Percentiles rank a stretch among this genome's conserved stretches.
phyloP scores from a whole-genome alignment of 1,139 yeast species.

The Sporopachydermia cereana region DNA sequence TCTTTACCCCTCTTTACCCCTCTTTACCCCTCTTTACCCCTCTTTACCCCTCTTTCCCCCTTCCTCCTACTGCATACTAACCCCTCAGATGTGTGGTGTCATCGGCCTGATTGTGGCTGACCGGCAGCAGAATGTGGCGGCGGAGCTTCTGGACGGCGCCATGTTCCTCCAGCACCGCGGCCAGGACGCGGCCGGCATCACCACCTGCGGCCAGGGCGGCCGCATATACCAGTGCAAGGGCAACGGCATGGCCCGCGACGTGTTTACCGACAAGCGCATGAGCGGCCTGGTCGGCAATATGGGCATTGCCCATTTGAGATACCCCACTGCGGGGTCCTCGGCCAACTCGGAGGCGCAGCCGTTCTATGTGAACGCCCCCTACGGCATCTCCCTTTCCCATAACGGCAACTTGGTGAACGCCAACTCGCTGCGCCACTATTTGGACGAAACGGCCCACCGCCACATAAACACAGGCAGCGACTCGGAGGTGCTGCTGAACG shows the following conservation, averaged over 20 bases:
- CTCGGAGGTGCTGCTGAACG: slow-evolving; percentile 77
- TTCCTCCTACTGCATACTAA: too few species aligned
- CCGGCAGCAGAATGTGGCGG: slow-evolving; percentile 61
- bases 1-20: too few species aligned
- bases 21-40: too few species aligned
- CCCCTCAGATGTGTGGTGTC: slow-evolving; percentile 74
- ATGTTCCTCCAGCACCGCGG: slow-evolving; percentile 95
- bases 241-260: slow-evolving; percentile 97
- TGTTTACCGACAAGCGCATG: slow-evolving; percentile 77
- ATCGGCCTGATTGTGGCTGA: slow-evolving; percentile 80
- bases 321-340: slow-evolving; percentile 97
- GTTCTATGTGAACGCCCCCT: slow-evolving; percentile 93
- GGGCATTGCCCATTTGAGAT: slow-evolving; percentile 92
- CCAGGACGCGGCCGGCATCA: slow-evolving; percentile 99
- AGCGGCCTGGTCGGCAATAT: slow-evolving; percentile 75
- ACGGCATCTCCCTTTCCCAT: slow-evolving; percentile 82
- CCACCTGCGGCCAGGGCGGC: slow-evolving; percentile 90
- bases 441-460: slow-evolving; percentile 92
- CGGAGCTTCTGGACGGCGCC: slow-evolving; percentile 88
- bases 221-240: slow-evolving; percentile 96
- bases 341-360: slow-evolving; percentile 99
- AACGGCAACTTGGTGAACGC: slow-evolving; percentile 94
- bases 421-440: slow-evolving; percentile 55
- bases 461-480: slow-evolving; percentile 96
- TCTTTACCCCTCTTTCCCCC: too few species aligned